Base-by-base conservation (phyloP, 177 flowering plant species). In the Telopea speciosissima region DNA sequence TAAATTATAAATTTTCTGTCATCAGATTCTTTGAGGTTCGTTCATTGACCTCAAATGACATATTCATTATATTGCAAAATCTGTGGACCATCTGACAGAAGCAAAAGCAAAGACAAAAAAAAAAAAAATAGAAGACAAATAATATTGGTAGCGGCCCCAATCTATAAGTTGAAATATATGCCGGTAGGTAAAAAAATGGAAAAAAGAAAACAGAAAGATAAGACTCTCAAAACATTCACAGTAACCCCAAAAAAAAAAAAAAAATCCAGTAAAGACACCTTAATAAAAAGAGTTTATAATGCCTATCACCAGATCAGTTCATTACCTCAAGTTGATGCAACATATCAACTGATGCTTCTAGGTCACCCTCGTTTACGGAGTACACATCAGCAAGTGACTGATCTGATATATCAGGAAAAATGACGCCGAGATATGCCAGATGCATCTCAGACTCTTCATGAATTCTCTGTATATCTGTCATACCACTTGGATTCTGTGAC, bases 341-440 rank as follows among this genome's bases (percentile, higher is more conserved):
- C 97, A 91, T 91, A 70, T 90, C 95, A 49, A 84, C 49, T 17
- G 97, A 70, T 65, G 89, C 84, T 5, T 86, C 93, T 78, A 91
- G 16, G 78, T 91, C 93, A 73, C 89, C 81, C 10, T 49, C 70
- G 72, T 83, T 89, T 58, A 81, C 86, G 62, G 68, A 25, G 79
- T 85, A 86, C 33, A 88, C 90, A 75, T 84, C 91, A 72, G 74
- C 45, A 69, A 91, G 81, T 36, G 88, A 89, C 78, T 89, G 80
- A 24, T 79, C 75, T 52, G 95, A 87, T 62, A 88, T 26, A 63
- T 80, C 83, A 68, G 97, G 87, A 80, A 88, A 91, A 24, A 12
- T 60, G 81, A 82, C 78, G 66, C 76, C 82, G 23, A 90, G 90
- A 76, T 80, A 86, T 11, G 81, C 87, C 79, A 91, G 62, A 68